These are phyloP conservation scores for Diaporthe capsici DNA, from an alignment of 2,329 filamentous ascomycete species.

Conservation along the genomic window DNA sequence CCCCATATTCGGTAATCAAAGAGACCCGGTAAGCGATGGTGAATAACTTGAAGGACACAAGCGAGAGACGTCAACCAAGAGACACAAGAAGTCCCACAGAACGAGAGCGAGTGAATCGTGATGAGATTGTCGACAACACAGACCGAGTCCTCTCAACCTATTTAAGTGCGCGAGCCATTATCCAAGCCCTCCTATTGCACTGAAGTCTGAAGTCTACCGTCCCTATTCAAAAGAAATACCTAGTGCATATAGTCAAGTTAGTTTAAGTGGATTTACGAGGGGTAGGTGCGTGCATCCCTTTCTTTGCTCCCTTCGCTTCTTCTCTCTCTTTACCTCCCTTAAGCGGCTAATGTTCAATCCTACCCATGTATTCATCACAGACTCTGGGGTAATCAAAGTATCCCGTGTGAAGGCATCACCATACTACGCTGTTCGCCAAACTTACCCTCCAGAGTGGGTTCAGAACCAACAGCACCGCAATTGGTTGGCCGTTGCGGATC, in stretches of 20 bases:
- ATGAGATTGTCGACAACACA: neutral
- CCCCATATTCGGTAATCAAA: neutral
- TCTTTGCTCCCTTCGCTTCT: neutral
- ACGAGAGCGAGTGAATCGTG: neutral
- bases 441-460: neutral
- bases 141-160: neutral
- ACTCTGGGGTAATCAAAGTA: neutral
- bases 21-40: neutral
- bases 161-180: neutral
- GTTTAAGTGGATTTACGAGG: neutral
- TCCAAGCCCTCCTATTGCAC: no score
- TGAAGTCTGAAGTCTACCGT: neutral
- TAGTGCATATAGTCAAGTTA: no score
- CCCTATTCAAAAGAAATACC: neutral
- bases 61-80: neutral
- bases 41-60: neutral
- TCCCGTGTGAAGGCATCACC: neutral
- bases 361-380: no score
- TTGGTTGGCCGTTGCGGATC: slow-evolving; percentile 13
- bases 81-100: neutral
- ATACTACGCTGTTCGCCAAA: neutral
- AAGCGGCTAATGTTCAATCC: neutral
- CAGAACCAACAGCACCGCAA: neutral
- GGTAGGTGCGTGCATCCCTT: neutral
- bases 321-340: neutral